Percentiles rank a stretch among this genome's conserved stretches.
Evolutionary conservation across 176 grass and related monocot species (phyloP).

Genomic region (Oryza glaberrima): DNA sequence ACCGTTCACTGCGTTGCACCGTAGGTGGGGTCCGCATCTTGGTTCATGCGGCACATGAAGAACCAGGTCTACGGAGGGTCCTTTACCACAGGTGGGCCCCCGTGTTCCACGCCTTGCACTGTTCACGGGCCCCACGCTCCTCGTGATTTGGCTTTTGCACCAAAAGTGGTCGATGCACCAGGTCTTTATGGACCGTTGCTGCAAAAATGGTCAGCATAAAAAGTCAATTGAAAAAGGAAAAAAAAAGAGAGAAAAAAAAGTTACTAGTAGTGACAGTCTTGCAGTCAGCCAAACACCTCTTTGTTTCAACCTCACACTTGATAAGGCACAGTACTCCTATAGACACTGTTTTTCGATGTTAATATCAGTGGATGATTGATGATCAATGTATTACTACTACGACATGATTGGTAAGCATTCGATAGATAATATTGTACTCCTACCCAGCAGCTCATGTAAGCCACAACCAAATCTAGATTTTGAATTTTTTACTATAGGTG

Average conservation of each 20-base stretch:
- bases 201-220: neutral
- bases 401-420: no score
- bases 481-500: no score
- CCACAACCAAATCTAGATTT: no score
- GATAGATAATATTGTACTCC: no score
- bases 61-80: neutral
- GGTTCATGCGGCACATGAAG: neutral
- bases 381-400: no score
- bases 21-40: neutral
- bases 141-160: neutral
- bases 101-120: neutral
- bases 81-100: neutral
- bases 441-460: no score
- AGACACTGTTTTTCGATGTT: no score
- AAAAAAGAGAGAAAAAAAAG: neutral
- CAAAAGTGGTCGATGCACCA: neutral
- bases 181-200: slow-evolving; percentile 10
- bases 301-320: neutral
- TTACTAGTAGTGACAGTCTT: neutral
- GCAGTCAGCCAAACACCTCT: neutral
- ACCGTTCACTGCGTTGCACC: neutral
- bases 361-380: no score
- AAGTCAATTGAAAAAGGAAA: neutral
- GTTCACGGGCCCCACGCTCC: neutral
- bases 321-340: neutral